These are phyloP conservation scores for Venturia effusa DNA, from an alignment of 2,329 filamentous ascomycete species.

Conservation along the genomic window DNA sequence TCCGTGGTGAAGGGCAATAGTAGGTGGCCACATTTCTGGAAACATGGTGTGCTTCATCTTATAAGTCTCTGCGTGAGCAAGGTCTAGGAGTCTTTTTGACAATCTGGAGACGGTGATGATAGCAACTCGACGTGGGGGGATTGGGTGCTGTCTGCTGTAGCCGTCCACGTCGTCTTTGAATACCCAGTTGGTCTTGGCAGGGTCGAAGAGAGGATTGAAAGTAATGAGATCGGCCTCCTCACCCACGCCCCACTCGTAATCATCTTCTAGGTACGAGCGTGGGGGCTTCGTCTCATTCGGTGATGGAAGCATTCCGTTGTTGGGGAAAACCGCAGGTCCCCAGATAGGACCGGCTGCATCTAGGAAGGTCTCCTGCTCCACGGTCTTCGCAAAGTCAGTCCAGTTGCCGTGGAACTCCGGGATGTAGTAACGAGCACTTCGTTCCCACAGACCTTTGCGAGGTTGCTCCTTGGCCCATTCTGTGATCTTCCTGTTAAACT, in stretches of 20 bases:
- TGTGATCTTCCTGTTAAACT: constrained; percentile 58
- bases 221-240: constrained; percentile 66
- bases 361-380: constrained; percentile 48
- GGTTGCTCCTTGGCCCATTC: constrained; percentile 58
- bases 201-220: constrained; percentile 71
- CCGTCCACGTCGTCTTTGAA: constrained; percentile 58
- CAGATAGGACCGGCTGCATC: constrained; percentile 46
- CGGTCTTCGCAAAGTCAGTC: constrained; percentile 53
- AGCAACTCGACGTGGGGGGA: constrained; percentile 62
- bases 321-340: constrained; percentile 44
- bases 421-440: constrained; percentile 63
- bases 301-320: constrained; percentile 41
- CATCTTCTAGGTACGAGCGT: constrained; percentile 46
- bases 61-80: constrained; percentile 69
- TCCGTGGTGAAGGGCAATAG: constrained; percentile 63
- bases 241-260: constrained; percentile 65
- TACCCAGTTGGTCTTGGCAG: constrained; percentile 61
- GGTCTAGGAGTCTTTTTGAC: constrained; percentile 58
- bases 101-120: constrained; percentile 68
- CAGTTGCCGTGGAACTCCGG: constrained; percentile 57
- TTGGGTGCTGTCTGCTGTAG: constrained; percentile 43
- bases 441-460: constrained; percentile 62
- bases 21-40: constrained; percentile 70
- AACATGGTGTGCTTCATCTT: constrained; percentile 61
- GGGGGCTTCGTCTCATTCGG: constrained; percentile 56